Evolutionary conservation across 1,139 yeast genomes (phyloP).

Genomic region (Kluyveromyces marxianus): DNA sequence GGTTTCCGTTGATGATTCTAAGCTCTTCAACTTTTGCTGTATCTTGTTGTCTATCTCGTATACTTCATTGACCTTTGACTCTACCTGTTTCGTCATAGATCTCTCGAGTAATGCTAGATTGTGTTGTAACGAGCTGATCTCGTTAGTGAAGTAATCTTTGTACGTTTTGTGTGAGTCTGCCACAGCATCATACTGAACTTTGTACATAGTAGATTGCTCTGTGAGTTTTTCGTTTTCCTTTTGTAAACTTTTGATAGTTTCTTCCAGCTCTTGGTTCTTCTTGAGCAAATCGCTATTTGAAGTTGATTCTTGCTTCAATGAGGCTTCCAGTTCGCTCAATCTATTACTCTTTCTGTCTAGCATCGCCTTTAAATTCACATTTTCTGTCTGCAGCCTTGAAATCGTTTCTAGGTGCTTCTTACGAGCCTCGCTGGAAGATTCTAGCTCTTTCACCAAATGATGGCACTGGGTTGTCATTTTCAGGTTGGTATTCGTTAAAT

Average conservation of each 20-base stretch:
- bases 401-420: conserved; percentile 58
- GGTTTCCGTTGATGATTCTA: neutral
- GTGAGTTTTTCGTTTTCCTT: conserved; percentile 41
- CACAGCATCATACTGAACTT: conserved; percentile 57
- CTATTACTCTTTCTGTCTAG: conserved; percentile 59
- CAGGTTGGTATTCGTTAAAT: conserved; percentile 45
- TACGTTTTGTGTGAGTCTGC: conserved; percentile 50
- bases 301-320: conserved; percentile 40
- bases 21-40: neutral
- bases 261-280: conserved; percentile 43
- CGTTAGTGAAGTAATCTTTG: conserved; percentile 43
- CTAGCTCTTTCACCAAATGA: conserved; percentile 43
- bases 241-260: conserved; percentile 43
- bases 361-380: conserved; percentile 57
- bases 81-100: neutral
- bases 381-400: conserved; percentile 64
- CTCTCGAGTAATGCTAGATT: conserved; percentile 36
- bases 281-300: conserved; percentile 40
- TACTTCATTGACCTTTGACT: neutral
- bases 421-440: conserved; percentile 42
- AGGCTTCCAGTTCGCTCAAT: conserved; percentile 52
- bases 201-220: conserved; percentile 50
- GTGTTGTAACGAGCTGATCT: conserved; percentile 28
- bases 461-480: conserved; percentile 42
- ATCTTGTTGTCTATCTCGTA: neutral